Base-by-base conservation (phyloP, 2,329 filamentous ascomycete genomes). In the Pseudocercospora fijiensis region DNA sequence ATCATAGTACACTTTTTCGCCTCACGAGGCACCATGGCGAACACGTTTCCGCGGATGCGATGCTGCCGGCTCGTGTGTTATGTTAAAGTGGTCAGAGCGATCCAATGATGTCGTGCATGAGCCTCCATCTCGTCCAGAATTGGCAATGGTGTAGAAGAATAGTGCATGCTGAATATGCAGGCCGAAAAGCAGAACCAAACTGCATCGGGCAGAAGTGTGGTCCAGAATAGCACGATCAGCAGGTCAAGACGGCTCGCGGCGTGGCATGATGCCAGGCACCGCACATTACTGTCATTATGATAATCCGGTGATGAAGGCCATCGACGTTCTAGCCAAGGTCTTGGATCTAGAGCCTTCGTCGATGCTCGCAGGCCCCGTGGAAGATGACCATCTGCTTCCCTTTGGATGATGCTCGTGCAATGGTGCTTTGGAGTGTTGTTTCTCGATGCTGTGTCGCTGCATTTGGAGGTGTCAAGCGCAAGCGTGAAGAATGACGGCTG, bases 21-120 rank as follows among this genome's bases (percentile, higher is more conserved):
- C 52, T 56, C 52, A 37, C 28, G 27, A 56, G 13, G 49, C 43
- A 57, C 61, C 57, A 57, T 60, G 37, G 26, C 49, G 43, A 57
- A 60, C 18, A 43, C 53, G 60, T 57, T 63, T 57, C 57, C 61
- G 61, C 57, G 28, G 52, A 51, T 43, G 41, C 55, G 45, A 30
- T 30, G 57, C 37, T 43, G 47, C 57, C 61, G 27, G 41, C 52
- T 41, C 33, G 45, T 58, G 47, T 41, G 37, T 20, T 26, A 37
- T 49, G 26, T 60, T 43, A 60, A 57, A 43, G 58, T 61, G 57
- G 53, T 47, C 58, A 41, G 24, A 27, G 57, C 45, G n/a, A 37
- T 55, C 47, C 59, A 33, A 52, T 49, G 20, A 49, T 24, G 28
- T 37, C 57, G 33, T 45, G 20, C 13, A 58, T 45, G 57, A 24